A percentile compares a stretch with the other conserved stretches of the same genome.
Conservation (phyloP, 2,329 filamentous ascomycete genomes). For the Penicillium sp. region DNA sequence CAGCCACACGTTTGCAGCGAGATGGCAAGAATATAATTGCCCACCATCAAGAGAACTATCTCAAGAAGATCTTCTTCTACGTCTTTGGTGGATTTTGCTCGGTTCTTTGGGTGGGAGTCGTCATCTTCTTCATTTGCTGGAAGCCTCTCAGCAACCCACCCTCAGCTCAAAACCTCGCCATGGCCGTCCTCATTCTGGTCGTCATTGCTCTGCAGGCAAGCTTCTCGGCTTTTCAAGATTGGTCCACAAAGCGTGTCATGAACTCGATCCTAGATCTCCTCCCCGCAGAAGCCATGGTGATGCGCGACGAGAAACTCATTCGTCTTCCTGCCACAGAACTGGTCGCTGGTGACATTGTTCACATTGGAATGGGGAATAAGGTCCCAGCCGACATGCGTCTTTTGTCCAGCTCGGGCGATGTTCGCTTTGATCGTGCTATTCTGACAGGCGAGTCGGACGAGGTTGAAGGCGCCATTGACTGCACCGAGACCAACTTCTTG, state of each 20-base stretch:
- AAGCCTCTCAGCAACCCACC: constrained; percentile 70
- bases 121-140: constrained; percentile 77
- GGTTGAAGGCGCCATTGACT: constrained; percentile 61
- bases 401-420: constrained; percentile 65
- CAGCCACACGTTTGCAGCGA: constrained; percentile 54
- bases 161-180: constrained; percentile 64
- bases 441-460: constrained; percentile 71
- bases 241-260: constrained; percentile 75
- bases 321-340: constrained; percentile 58
- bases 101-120: constrained; percentile 64
- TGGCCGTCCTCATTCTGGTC: constrained; percentile 70
- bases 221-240: constrained; percentile 71
- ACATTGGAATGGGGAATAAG: constrained; percentile 70
- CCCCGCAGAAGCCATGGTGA: constrained; percentile 65
- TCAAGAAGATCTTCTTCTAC: constrained; percentile 62
- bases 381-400: constrained; percentile 73
- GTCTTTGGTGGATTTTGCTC: constrained; percentile 79
- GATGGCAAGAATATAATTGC: constrained; percentile 68
- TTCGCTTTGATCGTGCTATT: constrained; percentile 71
- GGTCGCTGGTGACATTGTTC: constrained; percentile 70
- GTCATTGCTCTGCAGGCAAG: constrained; percentile 68
- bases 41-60: constrained; percentile 60
- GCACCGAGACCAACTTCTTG: constrained; percentile 70
- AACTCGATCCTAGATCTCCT: constrained; percentile 74
- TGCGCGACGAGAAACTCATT: constrained; percentile 59